A percentile compares a stretch with the other conserved stretches of the same genome.
Evolutionary conservation across 768 basidiomycete genomes (phyloP).

Genomic region (Boletus reticulatus): DNA sequence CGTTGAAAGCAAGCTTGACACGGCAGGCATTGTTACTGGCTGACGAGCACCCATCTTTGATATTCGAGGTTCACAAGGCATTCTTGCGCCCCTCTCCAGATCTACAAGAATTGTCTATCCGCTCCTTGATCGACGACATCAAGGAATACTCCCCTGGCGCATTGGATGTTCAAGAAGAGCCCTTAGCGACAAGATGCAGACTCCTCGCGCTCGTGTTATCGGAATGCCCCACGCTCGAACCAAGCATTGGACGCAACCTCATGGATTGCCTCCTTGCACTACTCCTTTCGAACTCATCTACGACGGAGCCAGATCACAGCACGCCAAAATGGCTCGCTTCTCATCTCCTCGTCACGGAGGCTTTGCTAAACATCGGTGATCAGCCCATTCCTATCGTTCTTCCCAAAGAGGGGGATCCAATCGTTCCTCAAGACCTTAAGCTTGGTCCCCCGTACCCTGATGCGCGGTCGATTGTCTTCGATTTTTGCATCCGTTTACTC

Average conservation of each 20-base stretch:
- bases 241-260: constrained; percentile 52
- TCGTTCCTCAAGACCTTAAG: constrained; percentile 47
- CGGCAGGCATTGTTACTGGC: constrained; percentile 73
- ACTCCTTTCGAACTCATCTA: constrained; percentile 54
- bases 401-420: constrained; percentile 69
- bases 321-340: constrained; percentile 87
- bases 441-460: constrained; percentile 62
- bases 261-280: constrained; percentile 70
- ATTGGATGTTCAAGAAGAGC: constrained; percentile 70
- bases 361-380: constrained; percentile 72
- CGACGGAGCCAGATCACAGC: constrained; percentile 48
- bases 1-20: constrained; percentile 62
- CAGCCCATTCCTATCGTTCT: constrained; percentile 63
- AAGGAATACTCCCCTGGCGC: constrained; percentile 62
- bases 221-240: constrained; percentile 64
- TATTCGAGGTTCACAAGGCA: constrained; percentile 84
- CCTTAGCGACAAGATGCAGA: constrained; percentile 78
- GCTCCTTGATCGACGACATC: constrained; percentile 75
- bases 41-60: constrained; percentile 82
- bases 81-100: constrained; percentile 65
- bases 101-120: constrained; percentile 64
- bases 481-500: constrained; percentile 74
- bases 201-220: constrained; percentile 81
- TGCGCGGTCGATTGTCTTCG: constrained; percentile 66
- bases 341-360: constrained; percentile 82